Percentiles rank a stretch among this genome's conserved stretches.
Evolutionary conservation across 306 rosid species (phyloP).

Genomic region (Hippophae gyantsensis): DNA sequence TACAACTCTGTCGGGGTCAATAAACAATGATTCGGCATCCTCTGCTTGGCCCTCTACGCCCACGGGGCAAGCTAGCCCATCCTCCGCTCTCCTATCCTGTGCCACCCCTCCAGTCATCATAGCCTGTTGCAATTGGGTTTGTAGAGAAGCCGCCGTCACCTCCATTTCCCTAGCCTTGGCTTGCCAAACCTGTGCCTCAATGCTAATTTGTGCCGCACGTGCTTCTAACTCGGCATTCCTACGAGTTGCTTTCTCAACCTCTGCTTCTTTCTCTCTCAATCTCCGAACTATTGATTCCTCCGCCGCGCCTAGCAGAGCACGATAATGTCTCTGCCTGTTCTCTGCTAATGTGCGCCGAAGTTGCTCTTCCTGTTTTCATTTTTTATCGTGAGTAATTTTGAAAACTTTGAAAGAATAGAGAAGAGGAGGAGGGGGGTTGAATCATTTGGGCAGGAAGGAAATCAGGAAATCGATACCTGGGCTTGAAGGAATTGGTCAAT

Average conservation of each 20-base stretch:
- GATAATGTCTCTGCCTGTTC: conserved; percentile 56
- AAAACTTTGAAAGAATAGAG: not conserved
- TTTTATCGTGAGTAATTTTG: not conserved
- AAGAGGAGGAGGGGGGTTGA: too few species aligned
- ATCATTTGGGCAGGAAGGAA: conserved; percentile 6
- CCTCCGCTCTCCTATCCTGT: conserved; percentile 25
- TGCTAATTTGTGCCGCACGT: conserved; percentile 65
- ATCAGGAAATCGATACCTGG: conserved; percentile 41
- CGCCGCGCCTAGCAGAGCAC: conserved; percentile 44
- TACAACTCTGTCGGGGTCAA: conserved; percentile 57
- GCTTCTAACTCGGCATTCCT: conserved; percentile 69
- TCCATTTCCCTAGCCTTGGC: conserved; percentile 71
- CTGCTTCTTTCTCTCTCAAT: conserved; percentile 58
- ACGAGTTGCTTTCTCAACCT: conserved; percentile 59
- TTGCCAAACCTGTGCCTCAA: conserved; percentile 77
- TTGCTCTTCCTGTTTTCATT: conserved; percentile 49
- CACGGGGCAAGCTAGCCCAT: conserved; percentile 33
- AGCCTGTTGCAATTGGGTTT: conserved; percentile 69
- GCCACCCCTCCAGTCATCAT: conserved; percentile 29
- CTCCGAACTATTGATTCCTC: conserved; percentile 50
- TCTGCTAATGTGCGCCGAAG: conserved; percentile 55
- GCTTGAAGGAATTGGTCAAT: conserved; percentile 59
- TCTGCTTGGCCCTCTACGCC: conserved; percentile 55
- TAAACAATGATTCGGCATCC: conserved; percentile 74
- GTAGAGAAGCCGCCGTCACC: conserved; percentile 54